phyloP scores from a whole-genome alignment of 2,329 filamentous ascomycete genomes.

The Fusarium concolor region DNA sequence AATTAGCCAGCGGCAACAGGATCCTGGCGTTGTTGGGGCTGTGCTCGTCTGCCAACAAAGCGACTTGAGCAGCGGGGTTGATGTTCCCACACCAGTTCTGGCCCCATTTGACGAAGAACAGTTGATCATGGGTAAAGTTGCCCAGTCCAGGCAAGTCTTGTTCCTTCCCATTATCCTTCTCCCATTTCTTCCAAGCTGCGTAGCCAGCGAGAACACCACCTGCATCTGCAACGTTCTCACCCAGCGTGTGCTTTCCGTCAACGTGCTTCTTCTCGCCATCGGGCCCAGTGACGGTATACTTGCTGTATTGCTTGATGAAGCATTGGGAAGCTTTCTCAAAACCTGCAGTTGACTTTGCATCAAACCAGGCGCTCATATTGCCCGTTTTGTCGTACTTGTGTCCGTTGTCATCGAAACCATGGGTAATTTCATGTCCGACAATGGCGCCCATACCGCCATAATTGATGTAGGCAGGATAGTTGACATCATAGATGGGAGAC shows the following conservation, averaged over 20 bases:
- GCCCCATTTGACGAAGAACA: slow-evolving; percentile 75
- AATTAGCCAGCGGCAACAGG: slow-evolving; percentile 75
- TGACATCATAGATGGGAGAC: slow-evolving; percentile 71
- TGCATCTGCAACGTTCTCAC: slow-evolving; percentile 78
- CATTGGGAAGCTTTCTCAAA: slow-evolving; percentile 70
- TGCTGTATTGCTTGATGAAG: slow-evolving; percentile 74
- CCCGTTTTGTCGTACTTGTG: slow-evolving; percentile 73
- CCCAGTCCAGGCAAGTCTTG: slow-evolving; percentile 69
- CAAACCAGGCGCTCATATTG: slow-evolving; percentile 75
- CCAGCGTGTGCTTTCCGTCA: slow-evolving; percentile 71
- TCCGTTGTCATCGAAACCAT: slow-evolving; percentile 75
- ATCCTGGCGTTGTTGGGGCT: slow-evolving; percentile 72
- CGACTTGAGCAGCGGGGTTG: slow-evolving; percentile 67
- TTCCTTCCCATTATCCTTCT: slow-evolving; percentile 60
- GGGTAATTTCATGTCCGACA: slow-evolving; percentile 75
- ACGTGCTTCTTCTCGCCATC: slow-evolving; percentile 68
- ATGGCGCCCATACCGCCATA: slow-evolving; percentile 76
- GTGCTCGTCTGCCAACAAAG: slow-evolving; percentile 72
- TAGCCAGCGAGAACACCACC: slow-evolving; percentile 73
- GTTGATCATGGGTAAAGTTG: slow-evolving; percentile 72
- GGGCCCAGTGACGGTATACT: slow-evolving; percentile 68
- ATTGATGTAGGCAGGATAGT: slow-evolving; percentile 71
- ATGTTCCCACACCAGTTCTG: slow-evolving; percentile 77
- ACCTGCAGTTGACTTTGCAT: slow-evolving; percentile 65
- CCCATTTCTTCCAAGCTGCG: slow-evolving; percentile 72